These are phyloP conservation scores for Thuja plicata DNA, from an alignment of 83 land plant species.

Conservation along the genomic window DNA sequence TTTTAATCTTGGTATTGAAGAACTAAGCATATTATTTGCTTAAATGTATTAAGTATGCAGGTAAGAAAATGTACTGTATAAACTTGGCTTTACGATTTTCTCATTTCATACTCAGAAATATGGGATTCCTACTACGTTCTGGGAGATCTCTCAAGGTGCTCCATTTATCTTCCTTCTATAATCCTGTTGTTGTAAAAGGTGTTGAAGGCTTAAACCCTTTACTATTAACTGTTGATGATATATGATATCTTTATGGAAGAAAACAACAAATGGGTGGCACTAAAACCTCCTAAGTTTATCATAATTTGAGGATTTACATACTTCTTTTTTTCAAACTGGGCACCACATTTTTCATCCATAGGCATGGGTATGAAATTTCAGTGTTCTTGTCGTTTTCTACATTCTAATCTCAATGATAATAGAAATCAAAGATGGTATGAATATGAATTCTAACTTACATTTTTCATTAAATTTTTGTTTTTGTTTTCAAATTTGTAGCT, in stretches of 20 bases:
- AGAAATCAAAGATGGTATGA: constrained; percentile 44
- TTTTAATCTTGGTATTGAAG: too few species aligned
- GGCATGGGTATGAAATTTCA: constrained; percentile 37
- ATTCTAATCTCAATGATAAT: constrained; percentile 22
- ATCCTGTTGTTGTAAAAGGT: too few species aligned
- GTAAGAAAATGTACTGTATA: constrained; percentile 37
- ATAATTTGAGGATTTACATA: constrained; percentile 29
- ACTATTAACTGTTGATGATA: background rate
- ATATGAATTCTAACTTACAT: background rate
- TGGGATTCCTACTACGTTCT: constrained; percentile 48
- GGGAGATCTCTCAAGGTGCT: constrained; percentile 43
- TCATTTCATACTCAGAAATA: constrained; percentile 37
- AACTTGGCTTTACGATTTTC: constrained; percentile 39
- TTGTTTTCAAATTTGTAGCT: background rate
- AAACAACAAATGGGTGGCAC: background rate
- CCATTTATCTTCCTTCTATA: background rate
- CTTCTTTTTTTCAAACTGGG: constrained; percentile 30
- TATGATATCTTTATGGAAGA: constrained; percentile 19
- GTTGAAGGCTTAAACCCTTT: background rate
- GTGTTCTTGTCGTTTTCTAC: constrained; percentile 22
- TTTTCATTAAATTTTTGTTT: background rate
- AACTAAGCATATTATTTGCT: background rate
- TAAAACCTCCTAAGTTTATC: constrained; percentile 42
- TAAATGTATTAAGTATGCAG: constrained; percentile 12
- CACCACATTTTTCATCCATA: constrained; percentile 47